Evolutionary conservation across 148 eudicot genomes (phyloP).

Genomic region (Simmondsia chinensis): DNA sequence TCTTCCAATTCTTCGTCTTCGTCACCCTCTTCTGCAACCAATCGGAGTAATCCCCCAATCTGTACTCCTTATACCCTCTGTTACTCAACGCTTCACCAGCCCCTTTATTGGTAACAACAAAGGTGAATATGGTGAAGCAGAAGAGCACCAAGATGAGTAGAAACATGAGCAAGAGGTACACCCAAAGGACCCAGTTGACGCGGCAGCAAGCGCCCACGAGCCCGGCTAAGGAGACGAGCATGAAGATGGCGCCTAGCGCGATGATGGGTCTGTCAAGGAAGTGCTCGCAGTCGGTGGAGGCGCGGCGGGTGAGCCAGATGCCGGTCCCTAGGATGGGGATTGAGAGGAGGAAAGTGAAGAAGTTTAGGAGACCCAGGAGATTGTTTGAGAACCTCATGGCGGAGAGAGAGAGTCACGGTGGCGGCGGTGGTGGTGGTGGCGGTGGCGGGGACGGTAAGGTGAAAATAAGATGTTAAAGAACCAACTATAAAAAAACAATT

Average conservation of each 20-base stretch:
- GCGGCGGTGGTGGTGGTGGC: neutral
- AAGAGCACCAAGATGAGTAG: conserved; percentile 47
- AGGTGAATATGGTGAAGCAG: conserved; percentile 72
- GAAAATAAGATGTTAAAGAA: no score
- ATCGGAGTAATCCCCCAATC: conserved; percentile 71
- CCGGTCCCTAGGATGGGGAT: conserved; percentile 70
- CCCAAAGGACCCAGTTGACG: conserved; percentile 76
- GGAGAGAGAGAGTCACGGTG: neutral
- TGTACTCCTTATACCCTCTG: conserved; percentile 75
- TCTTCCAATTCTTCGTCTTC: conserved; percentile 50
- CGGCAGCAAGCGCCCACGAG: conserved; percentile 71
- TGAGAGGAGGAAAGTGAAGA: conserved; percentile 61
- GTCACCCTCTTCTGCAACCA: conserved; percentile 87
- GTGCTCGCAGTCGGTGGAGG: conserved; percentile 60
- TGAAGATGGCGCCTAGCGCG: conserved; percentile 50
- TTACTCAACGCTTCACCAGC: conserved; percentile 47
- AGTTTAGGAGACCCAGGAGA: conserved; percentile 51
- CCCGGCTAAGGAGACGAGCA: conserved; percentile 69
- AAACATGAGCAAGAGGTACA: conserved; percentile 74
- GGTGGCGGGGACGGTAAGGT: neutral
- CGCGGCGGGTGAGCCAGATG: conserved; percentile 59
- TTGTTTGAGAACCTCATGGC: conserved; percentile 42
- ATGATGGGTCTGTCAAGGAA: conserved; percentile 56
- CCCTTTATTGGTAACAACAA: conserved; percentile 81
- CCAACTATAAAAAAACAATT: no score